Base-by-base conservation (phyloP, 2,329 filamentous ascomycete genomes). In the Botrytis deweyae region DNA sequence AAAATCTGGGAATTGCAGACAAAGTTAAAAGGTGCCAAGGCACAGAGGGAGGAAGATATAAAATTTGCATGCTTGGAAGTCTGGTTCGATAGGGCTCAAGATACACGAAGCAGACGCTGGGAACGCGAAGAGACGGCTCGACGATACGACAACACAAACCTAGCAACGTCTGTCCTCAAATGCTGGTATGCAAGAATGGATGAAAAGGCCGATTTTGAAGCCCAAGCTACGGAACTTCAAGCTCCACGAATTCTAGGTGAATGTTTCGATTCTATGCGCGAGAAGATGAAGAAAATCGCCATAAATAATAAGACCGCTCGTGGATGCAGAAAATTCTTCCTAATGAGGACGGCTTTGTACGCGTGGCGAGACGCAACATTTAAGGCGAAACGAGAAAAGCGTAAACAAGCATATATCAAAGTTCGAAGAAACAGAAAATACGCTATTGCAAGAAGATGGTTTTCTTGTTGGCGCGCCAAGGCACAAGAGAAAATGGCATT, bases 1-100 rank as follows among this genome's bases (percentile, higher is more conserved):
- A 90, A 90, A 80, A 89, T 85, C 80, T 91, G 89, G 89, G 84
- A 87, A n/a, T 78, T 91, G 44, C 85, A 86, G 49, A 85, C 84
- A 72, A 80, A 85, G 75, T 80, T 85, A 42, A 81, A 61, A 18
- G 52, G 68, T 40, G 59, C 69, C 10, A 64, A 75, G 72, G 80
- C 82, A 65, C 81, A 84, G 65, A 80, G 78, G 55, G 82, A 84
- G n/a, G 81, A 83, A 74, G 81, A 82, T 20, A 80, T 83, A 62
- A 82, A 83, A 58, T 79, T 80, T 12, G 81, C 82, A 40, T 79
- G 81, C 12, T 81, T 86, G 40, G 78, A 81, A 44, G 80, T 76
- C 40, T 83, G 85, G 80, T 80, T 83, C 49, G 78, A 83, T 52
- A 83, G 82, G 77, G 81, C 81, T 36, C 80, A 82, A 67, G 76